phyloP scores from a whole-genome alignment of 177 flowering plant genomes.

The Viscum album region DNA sequence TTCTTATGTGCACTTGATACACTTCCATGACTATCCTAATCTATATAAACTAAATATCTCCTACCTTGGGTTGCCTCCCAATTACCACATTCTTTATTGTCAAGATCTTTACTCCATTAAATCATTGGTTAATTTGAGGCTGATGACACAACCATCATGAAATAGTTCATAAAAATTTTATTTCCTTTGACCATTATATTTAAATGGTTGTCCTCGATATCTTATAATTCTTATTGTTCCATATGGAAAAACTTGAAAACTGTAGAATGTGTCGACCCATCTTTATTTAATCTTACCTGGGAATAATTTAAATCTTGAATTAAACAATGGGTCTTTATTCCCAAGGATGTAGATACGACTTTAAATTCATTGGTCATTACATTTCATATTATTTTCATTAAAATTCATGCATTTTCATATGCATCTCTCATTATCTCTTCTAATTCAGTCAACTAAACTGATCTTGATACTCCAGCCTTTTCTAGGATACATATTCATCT shows the following conservation, averaged over 20 bases:
- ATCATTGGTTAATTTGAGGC: no score
- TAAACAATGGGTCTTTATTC: background rate
- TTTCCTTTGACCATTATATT: no score
- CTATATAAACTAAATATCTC: no score
- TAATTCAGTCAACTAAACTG: background rate
- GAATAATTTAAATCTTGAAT: background rate
- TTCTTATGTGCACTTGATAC: no score
- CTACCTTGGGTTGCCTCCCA: no score
- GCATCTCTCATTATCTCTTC: background rate
- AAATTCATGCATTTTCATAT: background rate
- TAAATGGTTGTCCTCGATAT: no score
- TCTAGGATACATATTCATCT: background rate
- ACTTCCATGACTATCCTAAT: no score
- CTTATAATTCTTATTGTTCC: background rate
- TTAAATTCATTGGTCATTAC: background rate
- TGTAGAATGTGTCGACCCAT: background rate
- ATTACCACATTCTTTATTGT: no score
- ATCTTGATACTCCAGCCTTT: background rate
- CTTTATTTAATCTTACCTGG: background rate
- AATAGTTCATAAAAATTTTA: no score
- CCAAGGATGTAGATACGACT: background rate
- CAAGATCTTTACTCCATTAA: no score
- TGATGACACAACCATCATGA: no score
- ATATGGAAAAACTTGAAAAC: background rate
- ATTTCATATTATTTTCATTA: background rate